Percentiles rank a stretch among this genome's conserved stretches.
Evolutionary conservation across 2,329 filamentous ascomycete genomes (phyloP).

Genomic region (Mycosphaerelloides madeirae): DNA sequence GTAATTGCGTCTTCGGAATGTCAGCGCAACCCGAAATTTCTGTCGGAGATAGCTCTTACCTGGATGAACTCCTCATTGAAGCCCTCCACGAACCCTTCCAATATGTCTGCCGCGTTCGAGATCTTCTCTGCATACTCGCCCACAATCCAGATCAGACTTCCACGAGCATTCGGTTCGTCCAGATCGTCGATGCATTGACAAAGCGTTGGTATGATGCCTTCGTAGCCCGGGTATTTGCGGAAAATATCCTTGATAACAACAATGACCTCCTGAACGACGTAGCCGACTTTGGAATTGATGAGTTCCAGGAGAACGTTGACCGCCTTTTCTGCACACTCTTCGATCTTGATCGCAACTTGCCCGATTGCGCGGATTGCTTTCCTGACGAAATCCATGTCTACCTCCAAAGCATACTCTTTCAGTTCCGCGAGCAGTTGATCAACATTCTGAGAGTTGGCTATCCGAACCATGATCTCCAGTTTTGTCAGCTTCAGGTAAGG

Average conservation of each 20-base stretch:
- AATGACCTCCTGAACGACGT: constrained; percentile 95
- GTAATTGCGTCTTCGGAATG: constrained; percentile 73
- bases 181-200: constrained; percentile 96
- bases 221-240: constrained; percentile 94
- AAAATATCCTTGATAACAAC: constrained; percentile 99
- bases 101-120: constrained; percentile 92
- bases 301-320: constrained; percentile 90
- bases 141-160: constrained; percentile 95
- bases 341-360: constrained; percentile 97
- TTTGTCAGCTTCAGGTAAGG: constrained; percentile 97
- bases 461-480: constrained; percentile 97
- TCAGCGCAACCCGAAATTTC: constrained; percentile 27
- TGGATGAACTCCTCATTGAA: constrained; percentile 97
- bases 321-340: constrained; percentile 88
- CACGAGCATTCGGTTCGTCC: constrained; percentile 87
- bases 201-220: constrained; percentile 93
- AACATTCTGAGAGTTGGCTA: constrained; percentile 94
- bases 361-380: constrained; percentile 93
- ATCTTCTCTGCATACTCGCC: constrained; percentile 99
- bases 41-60: constrained; percentile 45
- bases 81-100: constrained; percentile 83
- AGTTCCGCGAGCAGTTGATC: constrained; percentile 90
- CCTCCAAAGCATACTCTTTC: constrained; percentile 95
- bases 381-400: constrained; percentile 98
- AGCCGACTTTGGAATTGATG: constrained; percentile 97